Percentiles rank a stretch among this genome's conserved stretches.
phyloP scores from a whole-genome alignment of 768 basidiomycete species.

The Podaxis sp. region DNA sequence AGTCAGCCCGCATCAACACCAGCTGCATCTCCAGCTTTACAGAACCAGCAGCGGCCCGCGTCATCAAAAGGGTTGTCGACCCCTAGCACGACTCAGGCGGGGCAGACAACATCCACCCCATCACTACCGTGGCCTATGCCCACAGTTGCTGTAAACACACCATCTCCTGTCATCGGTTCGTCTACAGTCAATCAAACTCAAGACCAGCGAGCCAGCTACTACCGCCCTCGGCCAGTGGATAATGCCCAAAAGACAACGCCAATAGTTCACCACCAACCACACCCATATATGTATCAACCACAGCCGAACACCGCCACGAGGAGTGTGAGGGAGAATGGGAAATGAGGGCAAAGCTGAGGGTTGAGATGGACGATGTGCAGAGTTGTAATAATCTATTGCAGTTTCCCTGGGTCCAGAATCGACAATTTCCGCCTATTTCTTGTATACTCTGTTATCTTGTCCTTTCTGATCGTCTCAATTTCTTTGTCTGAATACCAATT shows the following conservation, averaged over 20 bases:
- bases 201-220: conserved; percentile 54
- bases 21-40: conserved; percentile 52
- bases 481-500: background rate
- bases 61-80: conserved; percentile 29
- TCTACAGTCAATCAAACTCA: conserved; percentile 26
- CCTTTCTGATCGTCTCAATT: background rate
- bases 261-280: conserved; percentile 6
- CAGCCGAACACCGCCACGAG: conserved; percentile 18
- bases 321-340: conserved; percentile 32
- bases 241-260: conserved; percentile 23
- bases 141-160: conserved; percentile 59
- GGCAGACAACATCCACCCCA: conserved; percentile 24
- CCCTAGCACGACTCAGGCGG: conserved; percentile 1
- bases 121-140: conserved; percentile 71
- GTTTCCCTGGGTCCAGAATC: conserved; percentile 1
- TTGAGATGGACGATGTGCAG: background rate
- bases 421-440: background rate
- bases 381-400: conserved; percentile 3
- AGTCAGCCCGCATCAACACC: conserved; percentile 47
- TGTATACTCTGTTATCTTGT: background rate
- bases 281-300: conserved; percentile 20
- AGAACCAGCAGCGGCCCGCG: conserved; percentile 42
- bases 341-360: conserved; percentile 13
- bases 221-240: conserved; percentile 41
- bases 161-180: conserved; percentile 54